Conservation (phyloP, 345 rosid genomes). For the Dipteronia sinensis region DNA sequence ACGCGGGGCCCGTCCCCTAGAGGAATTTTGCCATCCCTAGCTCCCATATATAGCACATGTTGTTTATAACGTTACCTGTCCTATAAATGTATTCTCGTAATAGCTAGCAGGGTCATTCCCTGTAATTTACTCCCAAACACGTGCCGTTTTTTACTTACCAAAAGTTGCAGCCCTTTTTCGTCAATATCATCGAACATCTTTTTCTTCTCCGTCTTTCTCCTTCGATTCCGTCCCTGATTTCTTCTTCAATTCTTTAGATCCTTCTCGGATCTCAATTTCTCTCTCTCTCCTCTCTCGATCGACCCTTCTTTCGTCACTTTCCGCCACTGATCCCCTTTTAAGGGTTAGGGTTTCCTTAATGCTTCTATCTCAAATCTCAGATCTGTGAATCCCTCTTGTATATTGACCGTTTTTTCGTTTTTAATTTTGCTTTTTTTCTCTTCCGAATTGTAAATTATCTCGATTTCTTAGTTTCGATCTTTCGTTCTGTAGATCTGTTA, state of each 20-base stretch:
- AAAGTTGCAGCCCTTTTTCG: conserved; percentile 22
- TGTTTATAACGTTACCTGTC: neutral
- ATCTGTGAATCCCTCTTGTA: conserved; percentile 8
- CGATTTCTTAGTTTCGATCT: conserved; percentile 3
- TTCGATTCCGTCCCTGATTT: conserved; percentile 13
- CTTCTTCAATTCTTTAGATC: conserved; percentile 11
- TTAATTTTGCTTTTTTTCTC: conserved; percentile 2
- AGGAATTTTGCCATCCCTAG: no score
- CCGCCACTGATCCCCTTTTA: conserved; percentile 14
- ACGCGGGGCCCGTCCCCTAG: no score
- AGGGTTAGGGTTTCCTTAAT: conserved; percentile 32
- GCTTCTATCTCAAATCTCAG: conserved; percentile 18
- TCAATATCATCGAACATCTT: conserved; percentile 18
- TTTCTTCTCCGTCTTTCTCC: conserved; percentile 24
- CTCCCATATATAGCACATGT: neutral
- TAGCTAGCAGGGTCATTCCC: conserved; percentile 22
- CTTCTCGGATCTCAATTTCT: neutral
- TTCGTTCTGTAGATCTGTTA: conserved; percentile 25
- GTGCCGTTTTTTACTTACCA: conserved; percentile 27
- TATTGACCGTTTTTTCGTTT: neutral
- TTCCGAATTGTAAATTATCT: conserved; percentile 9
- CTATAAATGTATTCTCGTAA: neutral
- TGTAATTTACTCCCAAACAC: conserved; percentile 31
- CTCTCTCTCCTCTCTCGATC: conserved; percentile 17
- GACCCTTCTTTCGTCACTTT: conserved; percentile 11